Percentiles rank a stretch among this genome's conserved stretches.
Evolutionary conservation across 371 early-diverging fungal genomes (phyloP).

Genomic region (Cokeromyces recurvatus): DNA sequence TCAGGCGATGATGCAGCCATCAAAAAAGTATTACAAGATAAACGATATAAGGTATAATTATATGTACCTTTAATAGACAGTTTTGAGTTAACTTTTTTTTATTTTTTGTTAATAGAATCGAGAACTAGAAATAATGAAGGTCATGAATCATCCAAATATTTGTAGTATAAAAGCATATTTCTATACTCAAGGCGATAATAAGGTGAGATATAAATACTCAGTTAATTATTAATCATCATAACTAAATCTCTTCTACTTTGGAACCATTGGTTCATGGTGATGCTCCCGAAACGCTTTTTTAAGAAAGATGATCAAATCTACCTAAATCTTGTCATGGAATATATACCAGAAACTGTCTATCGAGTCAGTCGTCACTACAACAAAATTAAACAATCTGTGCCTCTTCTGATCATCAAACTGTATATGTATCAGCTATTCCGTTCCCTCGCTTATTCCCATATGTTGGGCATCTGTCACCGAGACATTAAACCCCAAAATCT

Average conservation of each 20-base stretch:
- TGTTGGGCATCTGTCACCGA: conserved; percentile 84
- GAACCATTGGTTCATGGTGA: conserved; percentile 17
- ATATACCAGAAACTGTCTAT: conserved; percentile 82
- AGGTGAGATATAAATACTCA: no score
- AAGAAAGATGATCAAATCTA: conserved; percentile 87
- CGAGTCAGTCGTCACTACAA: conserved; percentile 71
- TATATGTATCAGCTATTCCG: conserved; percentile 96
- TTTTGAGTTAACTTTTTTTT: background rate
- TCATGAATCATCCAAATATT: conserved; percentile 75
- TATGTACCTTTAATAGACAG: background rate
- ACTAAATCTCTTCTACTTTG: no score
- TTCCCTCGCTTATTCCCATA: conserved; percentile 94
- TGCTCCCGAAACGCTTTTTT: no score
- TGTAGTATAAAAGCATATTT: conserved; percentile 73
- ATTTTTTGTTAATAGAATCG: conserved; percentile 53
- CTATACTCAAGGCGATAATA: conserved; percentile 63
- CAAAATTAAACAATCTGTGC: conserved; percentile 85
- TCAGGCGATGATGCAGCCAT: conserved; percentile 81
- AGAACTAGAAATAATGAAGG: conserved; percentile 82
- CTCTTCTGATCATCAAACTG: conserved; percentile 85
- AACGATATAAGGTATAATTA: conserved; percentile 79
- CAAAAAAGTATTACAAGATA: conserved; percentile 94
- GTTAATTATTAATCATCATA: no score
- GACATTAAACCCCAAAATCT: conserved; percentile 99
- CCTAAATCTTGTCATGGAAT: conserved; percentile 79